phyloP scores from a whole-genome alignment of 176 grass and related monocot genomes.

The Neostapfia colusana region DNA sequence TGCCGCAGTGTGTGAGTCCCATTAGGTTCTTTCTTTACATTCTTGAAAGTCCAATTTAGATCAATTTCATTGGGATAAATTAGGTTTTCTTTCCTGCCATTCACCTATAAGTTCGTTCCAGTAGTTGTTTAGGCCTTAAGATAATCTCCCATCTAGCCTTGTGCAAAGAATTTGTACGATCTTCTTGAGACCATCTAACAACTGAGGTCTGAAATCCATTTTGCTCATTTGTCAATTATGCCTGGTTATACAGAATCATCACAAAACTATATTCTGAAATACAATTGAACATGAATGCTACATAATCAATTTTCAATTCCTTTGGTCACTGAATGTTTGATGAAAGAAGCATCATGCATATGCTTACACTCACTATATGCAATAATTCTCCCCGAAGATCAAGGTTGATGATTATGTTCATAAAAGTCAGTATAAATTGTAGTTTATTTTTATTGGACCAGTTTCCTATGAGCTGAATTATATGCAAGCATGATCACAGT shows the following conservation, averaged over 20 bases:
- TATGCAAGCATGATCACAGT: background rate
- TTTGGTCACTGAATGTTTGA: background rate
- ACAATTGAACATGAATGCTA: slow-evolving; percentile 5
- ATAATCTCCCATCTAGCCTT: background rate
- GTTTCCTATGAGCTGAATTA: background rate
- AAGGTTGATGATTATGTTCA: background rate
- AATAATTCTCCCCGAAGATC: background rate
- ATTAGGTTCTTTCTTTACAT: slow-evolving; percentile 35
- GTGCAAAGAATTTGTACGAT: too few species aligned
- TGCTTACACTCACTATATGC: background rate
- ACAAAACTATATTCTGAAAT: background rate
- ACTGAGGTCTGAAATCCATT: background rate
- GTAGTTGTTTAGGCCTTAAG: background rate
- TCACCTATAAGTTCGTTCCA: background rate
- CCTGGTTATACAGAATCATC: background rate
- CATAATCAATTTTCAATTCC: background rate
- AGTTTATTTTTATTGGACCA: background rate
- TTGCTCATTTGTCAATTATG: background rate
- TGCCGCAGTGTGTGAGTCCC: slow-evolving; percentile 95
- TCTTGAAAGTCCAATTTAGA: slow-evolving; percentile 14
- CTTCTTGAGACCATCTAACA: background rate
- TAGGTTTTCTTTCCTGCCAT: background rate
- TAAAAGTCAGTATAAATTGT: background rate
- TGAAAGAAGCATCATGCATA: background rate
- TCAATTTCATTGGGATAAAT: slow-evolving; percentile 10